Conservation (phyloP, 257 asterid species). For the Verbascum thapsus region DNA sequence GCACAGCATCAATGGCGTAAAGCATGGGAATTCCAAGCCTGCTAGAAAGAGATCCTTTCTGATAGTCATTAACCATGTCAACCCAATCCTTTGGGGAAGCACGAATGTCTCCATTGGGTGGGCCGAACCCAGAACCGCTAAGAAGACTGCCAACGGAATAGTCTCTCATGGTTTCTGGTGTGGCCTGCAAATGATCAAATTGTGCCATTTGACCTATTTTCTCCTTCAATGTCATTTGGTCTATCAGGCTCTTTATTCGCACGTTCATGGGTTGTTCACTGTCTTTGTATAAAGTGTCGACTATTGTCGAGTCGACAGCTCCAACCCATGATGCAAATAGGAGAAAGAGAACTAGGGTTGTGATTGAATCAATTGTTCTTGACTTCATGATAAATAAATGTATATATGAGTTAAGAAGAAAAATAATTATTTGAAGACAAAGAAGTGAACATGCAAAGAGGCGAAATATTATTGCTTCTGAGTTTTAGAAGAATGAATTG, state of each 20-base stretch:
- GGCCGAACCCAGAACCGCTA: not conserved
- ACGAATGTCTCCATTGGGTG: constrained; percentile 3
- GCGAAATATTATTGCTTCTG: too few species aligned
- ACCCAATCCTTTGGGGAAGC: constrained; percentile 54
- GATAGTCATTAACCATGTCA: constrained; percentile 50
- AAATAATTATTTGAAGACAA: too few species aligned
- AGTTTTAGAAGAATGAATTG: too few species aligned
- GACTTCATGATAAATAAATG: too few species aligned
- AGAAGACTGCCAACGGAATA: constrained; percentile 36
- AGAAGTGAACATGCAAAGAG: too few species aligned
- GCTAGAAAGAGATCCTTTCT: constrained; percentile 46
- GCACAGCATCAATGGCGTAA: constrained; percentile 60
- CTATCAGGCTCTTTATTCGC: constrained; percentile 40
- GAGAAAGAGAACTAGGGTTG: too few species aligned
- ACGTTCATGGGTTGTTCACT: constrained; percentile 39
- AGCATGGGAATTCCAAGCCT: constrained; percentile 61
- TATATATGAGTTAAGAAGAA: too few species aligned
- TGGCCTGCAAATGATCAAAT: constrained; percentile 35
- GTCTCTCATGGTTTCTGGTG: constrained; percentile 33
- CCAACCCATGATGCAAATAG: too few species aligned
- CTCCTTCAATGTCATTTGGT: constrained; percentile 46
- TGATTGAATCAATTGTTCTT: too few species aligned
- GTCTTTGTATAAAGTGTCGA: constrained; percentile 32
- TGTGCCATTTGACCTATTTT: constrained; percentile 59
- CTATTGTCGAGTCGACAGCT: too few species aligned